Evolutionary conservation across 2,329 filamentous ascomycete species (phyloP), one percentile per base, ranked within the genome.

Genomic region (Harringtonia aguacate): DNA sequence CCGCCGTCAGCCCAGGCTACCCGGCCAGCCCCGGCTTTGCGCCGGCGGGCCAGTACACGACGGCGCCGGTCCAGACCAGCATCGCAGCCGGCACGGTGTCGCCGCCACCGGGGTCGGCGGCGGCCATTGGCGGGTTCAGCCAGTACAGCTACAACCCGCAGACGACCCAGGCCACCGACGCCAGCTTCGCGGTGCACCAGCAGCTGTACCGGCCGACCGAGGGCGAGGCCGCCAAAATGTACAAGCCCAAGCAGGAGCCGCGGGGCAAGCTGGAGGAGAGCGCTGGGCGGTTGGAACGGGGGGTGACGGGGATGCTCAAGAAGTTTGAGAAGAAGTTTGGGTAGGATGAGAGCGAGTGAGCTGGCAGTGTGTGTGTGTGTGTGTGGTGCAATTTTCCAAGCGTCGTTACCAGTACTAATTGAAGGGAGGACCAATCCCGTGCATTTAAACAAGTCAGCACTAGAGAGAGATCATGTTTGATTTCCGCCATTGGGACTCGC

Each of bases 301-400:
- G 81, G 1, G 74, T 87, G 5, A 74, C 77, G 24, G 77, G 79
- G 8, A 81, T 87, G 68, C 61, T 88, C 51, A 86, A 82, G 72
- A 86, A 81, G 64, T 72, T 88, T 61, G 84, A 88, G 66, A 86
- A 85, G 76, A 84, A 78, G 58, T 80, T 82, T 62, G 72, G 70
- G 0, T 78, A 45, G 33, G 12, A 12, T 24, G 1, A 7, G 8
- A 13, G 12, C n/a, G 24, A n/a, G 27, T 21, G 37, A 4, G 8
- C 4, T n/a, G 30, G 30, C 30, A 14, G 30, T 15, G 12, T 10
- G 9, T 36, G 15, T 20, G 9, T 36, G 12, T 20, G 6, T 10
- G 9, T 8, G 9, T 21, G n/a, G 14, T n/a, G 4, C 15, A 22
- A 6, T 41, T 40, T 22, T 18, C 33, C 12, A 6, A n/a, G 33